Conservation (phyloP, 2,329 filamentous ascomycete species). For the Trichoderma atroviride region DNA sequence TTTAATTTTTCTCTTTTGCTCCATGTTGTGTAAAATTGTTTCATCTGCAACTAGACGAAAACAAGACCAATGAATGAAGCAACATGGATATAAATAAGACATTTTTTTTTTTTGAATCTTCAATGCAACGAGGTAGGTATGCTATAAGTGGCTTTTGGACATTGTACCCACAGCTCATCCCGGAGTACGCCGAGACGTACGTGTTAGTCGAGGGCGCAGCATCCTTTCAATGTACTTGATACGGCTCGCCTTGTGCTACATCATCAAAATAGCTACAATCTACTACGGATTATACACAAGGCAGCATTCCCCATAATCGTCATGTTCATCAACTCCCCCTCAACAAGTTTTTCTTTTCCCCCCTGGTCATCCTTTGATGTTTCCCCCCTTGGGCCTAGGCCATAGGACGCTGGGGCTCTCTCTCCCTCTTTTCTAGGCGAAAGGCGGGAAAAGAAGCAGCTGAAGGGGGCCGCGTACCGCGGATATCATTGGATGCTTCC, state of each 20-base stretch:
- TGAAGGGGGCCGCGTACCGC: constrained; percentile 20
- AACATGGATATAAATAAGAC: background rate
- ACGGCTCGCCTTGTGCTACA: background rate
- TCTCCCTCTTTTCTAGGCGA: background rate
- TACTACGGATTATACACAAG: background rate
- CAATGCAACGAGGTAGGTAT: background rate
- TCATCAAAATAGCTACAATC: background rate
- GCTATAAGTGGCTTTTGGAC: background rate
- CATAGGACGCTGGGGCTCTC: too few relatives aligned
- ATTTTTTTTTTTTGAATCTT: background rate
- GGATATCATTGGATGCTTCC: background rate
- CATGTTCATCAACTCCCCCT: background rate
- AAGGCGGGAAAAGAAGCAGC: background rate
- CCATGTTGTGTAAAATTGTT: background rate
- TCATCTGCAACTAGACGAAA: constrained; percentile 3
- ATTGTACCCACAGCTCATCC: background rate
- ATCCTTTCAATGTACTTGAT: background rate
- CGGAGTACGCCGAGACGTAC: background rate
- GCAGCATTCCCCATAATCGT: background rate
- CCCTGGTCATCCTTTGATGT: background rate
- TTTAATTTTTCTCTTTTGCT: background rate
- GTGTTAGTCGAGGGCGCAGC: background rate
- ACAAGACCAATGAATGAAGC: background rate
- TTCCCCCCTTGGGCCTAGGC: background rate
- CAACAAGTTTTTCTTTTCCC: background rate